phyloP scores from a whole-genome alignment of 2,329 filamentous ascomycete species.

The Epichloe gansuensis region DNA sequence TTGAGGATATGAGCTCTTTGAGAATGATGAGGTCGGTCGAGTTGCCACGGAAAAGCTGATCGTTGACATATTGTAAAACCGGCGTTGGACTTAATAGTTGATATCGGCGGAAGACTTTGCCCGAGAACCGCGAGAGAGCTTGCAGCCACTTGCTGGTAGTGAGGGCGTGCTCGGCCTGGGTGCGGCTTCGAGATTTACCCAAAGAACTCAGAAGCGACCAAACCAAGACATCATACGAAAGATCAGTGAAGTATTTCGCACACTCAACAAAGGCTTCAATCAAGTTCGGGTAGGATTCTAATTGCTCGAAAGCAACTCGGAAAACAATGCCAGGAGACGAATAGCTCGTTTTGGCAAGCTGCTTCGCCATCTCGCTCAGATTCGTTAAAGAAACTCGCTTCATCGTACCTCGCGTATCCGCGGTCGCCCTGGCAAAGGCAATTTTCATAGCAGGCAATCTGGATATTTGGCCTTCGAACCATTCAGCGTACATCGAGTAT shows the following conservation, averaged over 20 bases:
- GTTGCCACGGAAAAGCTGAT: slow-evolving; percentile 70
- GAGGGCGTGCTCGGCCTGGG: slow-evolving; percentile 47
- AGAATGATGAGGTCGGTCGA: slow-evolving; percentile 85
- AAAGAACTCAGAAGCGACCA: slow-evolving; percentile 79
- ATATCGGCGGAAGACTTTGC: slow-evolving; percentile 79
- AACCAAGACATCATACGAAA: slow-evolving; percentile 85
- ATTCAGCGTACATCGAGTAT: slow-evolving; percentile 86
- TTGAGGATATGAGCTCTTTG: slow-evolving; percentile 77
- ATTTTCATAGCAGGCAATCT: slow-evolving; percentile 63
- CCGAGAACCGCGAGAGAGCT: slow-evolving; percentile 80
- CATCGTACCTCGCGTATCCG: slow-evolving; percentile 73
- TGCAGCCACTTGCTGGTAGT: slow-evolving; percentile 87
- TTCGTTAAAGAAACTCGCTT: slow-evolving; percentile 86
- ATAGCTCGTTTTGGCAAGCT: slow-evolving; percentile 82
- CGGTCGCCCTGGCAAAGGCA: slow-evolving; percentile 63
- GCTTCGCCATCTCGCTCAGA: slow-evolving; percentile 70
- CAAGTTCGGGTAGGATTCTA: slow-evolving; percentile 88
- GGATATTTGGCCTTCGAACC: slow-evolving; percentile 71
- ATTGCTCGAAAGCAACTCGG: slow-evolving; percentile 74
- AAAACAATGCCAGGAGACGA: slow-evolving; percentile 87
- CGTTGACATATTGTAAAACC: slow-evolving; percentile 77
- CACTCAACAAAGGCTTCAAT: slow-evolving; percentile 93
- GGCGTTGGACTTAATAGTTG: slow-evolving; percentile 71
- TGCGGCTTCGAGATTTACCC: slow-evolving; percentile 49
- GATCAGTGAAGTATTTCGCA: slow-evolving; percentile 80